phyloP scores from a whole-genome alignment of 1,284 basidiomycete genomes.

The Cutaneotrichosporon sp. region DNA sequence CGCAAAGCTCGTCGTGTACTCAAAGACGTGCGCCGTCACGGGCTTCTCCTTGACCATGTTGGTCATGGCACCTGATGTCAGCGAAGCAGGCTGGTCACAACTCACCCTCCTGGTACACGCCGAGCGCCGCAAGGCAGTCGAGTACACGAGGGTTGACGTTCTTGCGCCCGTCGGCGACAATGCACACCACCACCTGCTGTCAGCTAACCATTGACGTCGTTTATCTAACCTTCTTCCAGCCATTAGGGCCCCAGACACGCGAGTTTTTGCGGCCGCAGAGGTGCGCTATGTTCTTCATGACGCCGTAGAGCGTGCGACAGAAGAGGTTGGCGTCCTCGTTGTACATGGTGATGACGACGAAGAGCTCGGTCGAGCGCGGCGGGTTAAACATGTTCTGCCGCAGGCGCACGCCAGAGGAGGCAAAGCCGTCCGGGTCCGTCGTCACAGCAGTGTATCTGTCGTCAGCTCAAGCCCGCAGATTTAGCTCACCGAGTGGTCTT shows the following conservation, averaged over 20 bases:
- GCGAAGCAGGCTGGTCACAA: background rate
- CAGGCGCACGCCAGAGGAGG: slow-evolving; percentile 72
- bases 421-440: slow-evolving; percentile 90
- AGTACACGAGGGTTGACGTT: slow-evolving; percentile 89
- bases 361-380: slow-evolving; percentile 75
- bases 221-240: slow-evolving; percentile 81
- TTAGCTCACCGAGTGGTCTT: slow-evolving; percentile 63
- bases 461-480: background rate
- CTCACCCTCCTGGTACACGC: slow-evolving; percentile 54
- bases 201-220: background rate
- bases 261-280: slow-evolving; percentile 90
- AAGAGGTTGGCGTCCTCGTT: slow-evolving; percentile 93
- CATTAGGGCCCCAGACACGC: slow-evolving; percentile 89
- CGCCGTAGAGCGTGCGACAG: slow-evolving; percentile 88
- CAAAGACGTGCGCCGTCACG: slow-evolving; percentile 90
- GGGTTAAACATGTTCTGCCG: slow-evolving; percentile 70
- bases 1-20: slow-evolving; percentile 81
- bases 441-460: slow-evolving; percentile 70
- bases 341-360: slow-evolving; percentile 95
- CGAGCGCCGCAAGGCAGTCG: slow-evolving; percentile 63
- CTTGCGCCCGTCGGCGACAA: slow-evolving; percentile 90
- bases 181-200: slow-evolving; percentile 80
- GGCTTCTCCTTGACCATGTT: slow-evolving; percentile 79
- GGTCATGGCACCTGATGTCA: slow-evolving; percentile 63
- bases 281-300: slow-evolving; percentile 86